These are phyloP conservation scores for Citrus unshiu DNA, from an alignment of 345 rosid species.

Conservation along the genomic window DNA sequence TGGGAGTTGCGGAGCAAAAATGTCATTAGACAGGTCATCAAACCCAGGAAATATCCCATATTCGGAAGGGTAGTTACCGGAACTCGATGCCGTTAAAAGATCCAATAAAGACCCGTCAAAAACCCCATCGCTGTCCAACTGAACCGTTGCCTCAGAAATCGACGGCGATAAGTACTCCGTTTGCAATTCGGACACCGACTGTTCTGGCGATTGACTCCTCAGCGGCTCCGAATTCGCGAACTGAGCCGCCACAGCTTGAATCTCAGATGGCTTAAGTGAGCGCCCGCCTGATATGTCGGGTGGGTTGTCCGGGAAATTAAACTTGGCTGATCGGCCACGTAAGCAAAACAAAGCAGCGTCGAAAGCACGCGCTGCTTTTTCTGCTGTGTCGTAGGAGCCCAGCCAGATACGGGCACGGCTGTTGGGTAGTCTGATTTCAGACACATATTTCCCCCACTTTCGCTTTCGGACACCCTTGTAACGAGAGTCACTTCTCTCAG, in stretches of 20 bases:
- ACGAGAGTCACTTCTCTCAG: slow-evolving; percentile 16
- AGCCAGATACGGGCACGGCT: slow-evolving; percentile 61
- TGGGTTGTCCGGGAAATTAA: slow-evolving; percentile 71
- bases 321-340: slow-evolving; percentile 54
- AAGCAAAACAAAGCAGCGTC: slow-evolving; percentile 83
- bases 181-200: slow-evolving; percentile 26
- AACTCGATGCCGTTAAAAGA: slow-evolving; percentile 15
- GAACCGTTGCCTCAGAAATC: slow-evolving; percentile 32
- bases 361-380: slow-evolving; percentile 81
- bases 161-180: slow-evolving; percentile 48
- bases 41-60: slow-evolving; percentile 51
- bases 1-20: slow-evolving; percentile 23
- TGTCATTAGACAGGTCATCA: slow-evolving; percentile 43
- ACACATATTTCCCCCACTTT: slow-evolving; percentile 71
- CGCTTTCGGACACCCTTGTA: slow-evolving; percentile 61
- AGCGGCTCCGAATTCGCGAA: slow-evolving; percentile 47
- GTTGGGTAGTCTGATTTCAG: slow-evolving; percentile 57
- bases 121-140: slow-evolving; percentile 23
- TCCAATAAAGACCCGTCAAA: slow-evolving; percentile 32
- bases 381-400: slow-evolving; percentile 66
- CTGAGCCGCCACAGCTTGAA: slow-evolving; percentile 55
- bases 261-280: slow-evolving; percentile 44
- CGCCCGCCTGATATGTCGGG: slow-evolving; percentile 53
- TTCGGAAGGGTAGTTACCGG: slow-evolving; percentile 31
- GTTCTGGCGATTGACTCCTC: slow-evolving; percentile 9